phyloP scores from a whole-genome alignment of 192 early-diverging fungal species.

The Gaertneriomyces semiglobifer region DNA sequence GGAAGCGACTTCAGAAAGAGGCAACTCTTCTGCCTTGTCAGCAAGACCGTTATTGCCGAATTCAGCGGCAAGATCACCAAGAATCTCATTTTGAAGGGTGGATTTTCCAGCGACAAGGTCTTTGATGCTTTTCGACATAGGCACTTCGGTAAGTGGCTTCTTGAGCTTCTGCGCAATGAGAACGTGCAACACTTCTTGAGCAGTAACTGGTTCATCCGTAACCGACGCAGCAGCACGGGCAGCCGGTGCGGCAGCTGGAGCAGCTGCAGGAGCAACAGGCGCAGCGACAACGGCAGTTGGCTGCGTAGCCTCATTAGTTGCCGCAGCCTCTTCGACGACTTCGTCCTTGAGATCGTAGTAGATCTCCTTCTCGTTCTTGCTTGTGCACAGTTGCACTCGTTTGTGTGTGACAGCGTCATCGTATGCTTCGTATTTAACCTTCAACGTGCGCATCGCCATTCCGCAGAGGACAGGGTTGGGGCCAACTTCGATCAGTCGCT shows the following conservation, averaged over 20 bases:
- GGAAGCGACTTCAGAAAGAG: slow-evolving; percentile 74
- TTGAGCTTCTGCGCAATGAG: slow-evolving; percentile 90
- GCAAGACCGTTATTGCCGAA: slow-evolving; percentile 72
- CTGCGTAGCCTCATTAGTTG: slow-evolving; percentile 48
- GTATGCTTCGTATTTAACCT: slow-evolving; percentile 95
- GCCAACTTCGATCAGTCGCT: slow-evolving; percentile 87
- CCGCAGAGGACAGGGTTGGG: slow-evolving; percentile 84
- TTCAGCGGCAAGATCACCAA: slow-evolving; percentile 92
- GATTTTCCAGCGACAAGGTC: slow-evolving; percentile 95
- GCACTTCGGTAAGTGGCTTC: slow-evolving; percentile 71
- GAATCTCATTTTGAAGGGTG: slow-evolving; percentile 93
- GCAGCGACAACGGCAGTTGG: slow-evolving; percentile 48
- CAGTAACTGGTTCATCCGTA: slow-evolving; percentile 73
- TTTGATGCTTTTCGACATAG: slow-evolving; percentile 78
- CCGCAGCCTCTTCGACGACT: slow-evolving; percentile 38
- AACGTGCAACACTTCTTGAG: slow-evolving; percentile 75
- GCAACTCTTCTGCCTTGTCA: slow-evolving; percentile 89
- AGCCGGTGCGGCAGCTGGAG: slow-evolving; percentile 55
- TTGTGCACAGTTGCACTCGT: slow-evolving; percentile 82
- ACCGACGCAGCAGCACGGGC: slow-evolving; percentile 42
- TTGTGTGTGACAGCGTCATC: slow-evolving; percentile 89
- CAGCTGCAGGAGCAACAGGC: slow-evolving; percentile 54
- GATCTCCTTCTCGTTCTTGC: slow-evolving; percentile 89
- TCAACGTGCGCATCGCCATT: slow-evolving; percentile 90
- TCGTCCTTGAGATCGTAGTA: slow-evolving; percentile 86